Base-by-base conservation (phyloP, 129 eudicot species). In the Pulicaria dysenterica region DNA sequence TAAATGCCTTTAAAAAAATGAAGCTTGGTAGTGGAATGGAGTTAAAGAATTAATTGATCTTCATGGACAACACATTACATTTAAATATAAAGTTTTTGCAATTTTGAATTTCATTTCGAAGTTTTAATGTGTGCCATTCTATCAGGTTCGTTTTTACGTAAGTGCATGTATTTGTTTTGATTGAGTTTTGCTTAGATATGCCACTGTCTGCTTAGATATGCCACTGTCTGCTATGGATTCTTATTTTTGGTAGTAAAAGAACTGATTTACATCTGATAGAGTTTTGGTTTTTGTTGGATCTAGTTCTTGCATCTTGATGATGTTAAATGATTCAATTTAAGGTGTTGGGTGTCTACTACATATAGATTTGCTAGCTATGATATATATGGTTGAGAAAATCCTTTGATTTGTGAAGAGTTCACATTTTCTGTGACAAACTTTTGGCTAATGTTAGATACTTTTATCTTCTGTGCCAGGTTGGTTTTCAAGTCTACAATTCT, bases 381-480 rank as follows among this genome's bases (percentile, higher is more conserved):
- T 57, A 40, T 57, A 19, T 1, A 24, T 31, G 3, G 8, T 15
- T 34, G 64, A 5, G 13, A 11, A 34, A 1, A 12, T 31, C 15
- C 13, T 58, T 57, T 4, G 34, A 19, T 57, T 57, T 13, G 10
- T 31, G 11, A 54, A 54, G 4, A 54, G 3, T 15, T 51, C 4
- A 51, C 49, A 36, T 5, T 34, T 53, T 5, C 14, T 5, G 39
- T 41, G 13, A 17, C 6, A 31, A 7, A 11, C 14, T 5, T 42
- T 7, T 37, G 40, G 34, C 62, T 47, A n/a, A 68, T 69, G 16
- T 12, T 19, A 34, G 5, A 47, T 12, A 11, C 69, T 58, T 34
- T 15, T 69, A 7, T 67, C 8, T 47, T 67, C 0, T 69, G 70
- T 58, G 69, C 5, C 69, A 77, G 81, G 75, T 19, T 76, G 41